A percentile compares a stretch with the other conserved stretches of the same genome.
Conservation (phyloP, 2,329 filamentous ascomycete genomes). For the Aschersonia sp. region DNA sequence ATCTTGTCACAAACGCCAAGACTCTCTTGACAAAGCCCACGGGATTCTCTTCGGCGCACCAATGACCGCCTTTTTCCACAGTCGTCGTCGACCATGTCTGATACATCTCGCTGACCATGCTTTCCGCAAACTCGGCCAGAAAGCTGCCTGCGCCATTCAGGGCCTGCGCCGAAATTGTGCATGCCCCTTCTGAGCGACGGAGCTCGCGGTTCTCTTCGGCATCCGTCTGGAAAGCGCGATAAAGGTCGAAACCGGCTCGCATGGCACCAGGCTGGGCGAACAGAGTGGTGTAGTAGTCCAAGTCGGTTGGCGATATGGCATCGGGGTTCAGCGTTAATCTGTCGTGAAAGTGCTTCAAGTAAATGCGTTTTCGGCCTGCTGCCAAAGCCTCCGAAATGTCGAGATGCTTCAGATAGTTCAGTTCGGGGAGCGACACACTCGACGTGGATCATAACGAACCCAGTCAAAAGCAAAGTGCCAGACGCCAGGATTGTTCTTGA, state of each 20-base stretch:
- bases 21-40: neutral
- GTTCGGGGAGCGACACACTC: neutral
- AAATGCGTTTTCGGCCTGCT: neutral
- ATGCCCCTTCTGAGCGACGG: neutral
- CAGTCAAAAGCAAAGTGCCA: neutral
- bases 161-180: neutral
- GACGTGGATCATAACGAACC: neutral
- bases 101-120: neutral
- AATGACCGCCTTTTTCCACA: neutral
- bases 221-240: neutral
- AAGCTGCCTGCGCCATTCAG: neutral
- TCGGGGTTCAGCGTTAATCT: neutral
- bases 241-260: neutral
- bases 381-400: neutral
- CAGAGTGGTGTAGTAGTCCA: neutral
- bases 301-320: neutral
- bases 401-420: neutral
- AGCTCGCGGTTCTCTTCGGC: neutral
- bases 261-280: neutral
- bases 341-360: neutral
- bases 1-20: neutral
- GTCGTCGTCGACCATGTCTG: neutral
- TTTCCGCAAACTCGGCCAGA: neutral
- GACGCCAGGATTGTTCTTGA: neutral
- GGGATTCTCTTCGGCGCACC: neutral